phyloP scores from a whole-genome alignment of 1,284 basidiomycete species.

The Apiotrichum mycotoxinovorans region DNA sequence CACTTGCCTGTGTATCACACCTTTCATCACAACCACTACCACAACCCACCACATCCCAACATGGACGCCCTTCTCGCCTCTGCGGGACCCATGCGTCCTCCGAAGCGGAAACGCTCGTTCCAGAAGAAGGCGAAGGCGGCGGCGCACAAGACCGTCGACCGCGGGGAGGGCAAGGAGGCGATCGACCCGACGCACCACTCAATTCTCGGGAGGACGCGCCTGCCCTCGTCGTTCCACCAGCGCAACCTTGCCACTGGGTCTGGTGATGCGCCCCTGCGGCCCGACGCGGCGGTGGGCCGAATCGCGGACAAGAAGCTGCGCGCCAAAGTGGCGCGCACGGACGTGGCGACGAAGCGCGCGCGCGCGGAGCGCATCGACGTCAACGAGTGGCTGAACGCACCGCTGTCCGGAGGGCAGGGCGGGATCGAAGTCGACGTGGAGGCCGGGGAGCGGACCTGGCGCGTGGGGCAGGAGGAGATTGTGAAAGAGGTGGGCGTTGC shows the following conservation, averaged over 20 bases:
- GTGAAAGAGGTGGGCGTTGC: constrained; percentile 65
- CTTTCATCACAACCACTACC: neutral
- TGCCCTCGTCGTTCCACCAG: constrained; percentile 39
- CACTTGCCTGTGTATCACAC: neutral
- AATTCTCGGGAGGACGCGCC: constrained; percentile 50
- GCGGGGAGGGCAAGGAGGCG: constrained; percentile 36
- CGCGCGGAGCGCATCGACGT: constrained; percentile 42
- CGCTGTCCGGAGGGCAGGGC: constrained; percentile 36
- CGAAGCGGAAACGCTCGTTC: constrained; percentile 19
- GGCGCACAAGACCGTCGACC: constrained; percentile 42
- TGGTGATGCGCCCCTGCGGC: constrained; percentile 20
- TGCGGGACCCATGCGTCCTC: constrained; percentile 59
- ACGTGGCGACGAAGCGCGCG: constrained; percentile 47
- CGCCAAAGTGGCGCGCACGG: constrained; percentile 62
- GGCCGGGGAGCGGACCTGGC: constrained; percentile 74
- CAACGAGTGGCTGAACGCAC: constrained; percentile 46
- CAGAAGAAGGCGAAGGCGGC: constrained; percentile 8
- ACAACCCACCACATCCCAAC: constrained; percentile 6
- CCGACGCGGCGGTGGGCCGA: constrained; percentile 29
- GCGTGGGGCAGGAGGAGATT: constrained; percentile 78
- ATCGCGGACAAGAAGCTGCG: constrained; percentile 73
- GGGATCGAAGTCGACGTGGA: constrained; percentile 48
- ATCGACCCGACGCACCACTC: constrained; percentile 61
- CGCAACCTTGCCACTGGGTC: constrained; percentile 34
- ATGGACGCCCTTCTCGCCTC: constrained; percentile 72